These are phyloP conservation scores for Oleoguttula mirabilis DNA, from an alignment of 495 filamentous ascomycete genomes.

Conservation along the genomic window DNA sequence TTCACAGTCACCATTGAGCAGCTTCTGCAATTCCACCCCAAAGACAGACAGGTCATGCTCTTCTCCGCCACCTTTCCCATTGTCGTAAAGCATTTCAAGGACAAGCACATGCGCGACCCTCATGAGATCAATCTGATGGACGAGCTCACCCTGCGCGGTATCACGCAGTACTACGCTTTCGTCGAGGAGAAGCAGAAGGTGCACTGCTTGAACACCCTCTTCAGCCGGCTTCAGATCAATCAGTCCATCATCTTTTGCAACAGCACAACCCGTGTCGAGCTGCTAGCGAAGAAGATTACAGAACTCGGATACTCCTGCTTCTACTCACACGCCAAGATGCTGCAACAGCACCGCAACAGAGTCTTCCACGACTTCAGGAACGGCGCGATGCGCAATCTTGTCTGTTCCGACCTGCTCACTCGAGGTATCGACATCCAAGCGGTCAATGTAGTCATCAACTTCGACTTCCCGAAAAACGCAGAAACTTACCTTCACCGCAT, in stretches of 20 bases:
- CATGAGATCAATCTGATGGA: slow-evolving; percentile 99
- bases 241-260: slow-evolving; percentile 99
- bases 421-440: slow-evolving; percentile 99
- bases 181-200: slow-evolving; percentile 99
- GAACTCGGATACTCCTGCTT: slow-evolving; percentile 98
- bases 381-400: slow-evolving; percentile 91
- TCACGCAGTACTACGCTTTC: slow-evolving; percentile 98
- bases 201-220: slow-evolving; percentile 96
- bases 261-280: slow-evolving; percentile 93
- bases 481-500: slow-evolving; percentile 99
- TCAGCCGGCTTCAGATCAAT: slow-evolving; percentile 98
- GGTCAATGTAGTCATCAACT: slow-evolving; percentile 99
- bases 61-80: slow-evolving; percentile 96
- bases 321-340: slow-evolving; percentile 97
- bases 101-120: slow-evolving; percentile 89
- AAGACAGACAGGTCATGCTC: slow-evolving; percentile 95
- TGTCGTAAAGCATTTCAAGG: slow-evolving; percentile 93
- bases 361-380: slow-evolving; percentile 99
- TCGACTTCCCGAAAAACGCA: slow-evolving; percentile 98
- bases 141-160: slow-evolving; percentile 92
- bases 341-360: slow-evolving; percentile 91
- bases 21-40: slow-evolving; percentile 81
- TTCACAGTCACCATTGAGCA: slow-evolving; percentile 97
- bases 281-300: slow-evolving; percentile 97
- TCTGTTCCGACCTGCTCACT: slow-evolving; percentile 94